Base-by-base conservation (phyloP, 495 filamentous ascomycete genomes). In the Aspergillus carlsbadensis region DNA sequence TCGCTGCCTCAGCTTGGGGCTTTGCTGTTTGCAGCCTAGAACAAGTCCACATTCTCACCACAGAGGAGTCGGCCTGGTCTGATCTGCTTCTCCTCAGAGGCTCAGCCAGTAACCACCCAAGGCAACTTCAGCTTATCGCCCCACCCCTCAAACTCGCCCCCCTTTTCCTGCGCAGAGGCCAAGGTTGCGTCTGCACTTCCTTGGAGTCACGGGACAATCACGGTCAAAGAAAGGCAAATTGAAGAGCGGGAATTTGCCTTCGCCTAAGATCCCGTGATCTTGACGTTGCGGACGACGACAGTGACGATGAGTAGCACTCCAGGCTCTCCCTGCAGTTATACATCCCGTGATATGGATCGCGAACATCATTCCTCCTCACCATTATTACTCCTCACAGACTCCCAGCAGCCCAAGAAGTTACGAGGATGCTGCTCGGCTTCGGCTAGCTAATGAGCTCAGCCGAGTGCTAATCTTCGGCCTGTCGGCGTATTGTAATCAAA, bases 101-200 rank as follows among this genome's bases (percentile, higher is more conserved):
- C 21, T 29, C 31, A 21, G 37, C 64, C 60, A 66, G 49, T 66
- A 15, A 63, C 18, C 22, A 14, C n/a, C 10, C 5, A 6, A 6
- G 11, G 24, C 41, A 13, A 6, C 29, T 21, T n/a, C 60, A 57
- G 61, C 61, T 66, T 63, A 66, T 66, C 58, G 64, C 61, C 59
- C 64, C 64, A 56, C 60, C 34, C 36, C 34, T 21, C 31, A 7
- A 36, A 21, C 13, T 57, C 51, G 15, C 35, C 46, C 53, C 42
- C 48, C 36, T 42, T 50, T 54, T 35, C 26, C 8, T 24, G n/a
- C 4, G 10, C 37, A 29, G 4, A 37, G 13, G 29, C 18, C 35
- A 36, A 2, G 24, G n/a, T 42, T 15, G 14, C 50, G 54, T 47
- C 40, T 51, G 39, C 34, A 44, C 49, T 43, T n/a, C n/a, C n/a